These are phyloP conservation scores for Xanthoceras sorbifolium DNA, from an alignment of 345 rosid species.

Conservation along the genomic window DNA sequence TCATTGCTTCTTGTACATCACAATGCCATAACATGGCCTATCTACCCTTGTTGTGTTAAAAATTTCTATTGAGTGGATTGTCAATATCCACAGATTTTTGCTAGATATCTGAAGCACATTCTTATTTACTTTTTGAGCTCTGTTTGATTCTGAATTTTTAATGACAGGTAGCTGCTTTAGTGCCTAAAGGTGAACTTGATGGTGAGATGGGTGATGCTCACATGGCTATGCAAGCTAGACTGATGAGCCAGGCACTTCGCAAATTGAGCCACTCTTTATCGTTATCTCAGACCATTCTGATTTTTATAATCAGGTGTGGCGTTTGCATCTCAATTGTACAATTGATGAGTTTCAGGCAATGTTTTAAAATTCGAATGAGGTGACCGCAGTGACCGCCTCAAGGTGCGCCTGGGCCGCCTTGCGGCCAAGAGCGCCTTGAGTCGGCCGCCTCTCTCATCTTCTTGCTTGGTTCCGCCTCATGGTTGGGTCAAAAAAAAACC, in stretches of 20 bases:
- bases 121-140: conserved; percentile 4
- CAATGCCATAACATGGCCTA: neutral
- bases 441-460: no score
- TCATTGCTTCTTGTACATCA: neutral
- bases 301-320: conserved; percentile 78
- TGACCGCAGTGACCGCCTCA: no score
- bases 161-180: conserved; percentile 96
- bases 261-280: conserved; percentile 94
- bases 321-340: neutral
- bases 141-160: conserved; percentile 9
- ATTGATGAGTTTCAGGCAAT: neutral
- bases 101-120: neutral
- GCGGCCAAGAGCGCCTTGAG: no score
- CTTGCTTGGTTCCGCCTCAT: no score
- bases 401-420: no score
- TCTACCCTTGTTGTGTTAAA: neutral
- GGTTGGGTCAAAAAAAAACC: no score
- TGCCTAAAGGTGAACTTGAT: conserved; percentile 96
- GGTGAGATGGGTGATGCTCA: conserved; percentile 99
- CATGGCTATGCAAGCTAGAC: conserved; percentile 99
- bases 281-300: conserved; percentile 69
- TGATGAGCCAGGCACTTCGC: conserved; percentile 99
- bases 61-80: neutral
- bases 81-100: neutral
- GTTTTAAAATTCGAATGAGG: no score